Base-by-base conservation (phyloP, 164 flowering plant species). In the Vitis rotundifolia region DNA sequence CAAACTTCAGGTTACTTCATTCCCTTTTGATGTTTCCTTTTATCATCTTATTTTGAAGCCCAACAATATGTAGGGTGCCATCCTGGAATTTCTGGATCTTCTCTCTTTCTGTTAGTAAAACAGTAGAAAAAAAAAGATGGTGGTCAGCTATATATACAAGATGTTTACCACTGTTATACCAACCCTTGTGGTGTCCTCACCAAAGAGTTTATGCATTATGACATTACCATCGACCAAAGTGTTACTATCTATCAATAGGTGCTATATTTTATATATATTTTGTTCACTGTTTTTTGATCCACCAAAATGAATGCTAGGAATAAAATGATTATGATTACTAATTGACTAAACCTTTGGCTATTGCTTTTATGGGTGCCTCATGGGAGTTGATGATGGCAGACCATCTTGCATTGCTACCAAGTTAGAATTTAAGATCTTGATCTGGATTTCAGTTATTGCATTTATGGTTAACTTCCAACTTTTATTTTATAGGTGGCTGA, bases 1-100 rank as follows among this genome's bases (percentile, higher is more conserved):
- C 88, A 89, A 78, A 73, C 96, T 96, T 66, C 86, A 96, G 99
- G 99, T 91, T 71, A 59, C 68, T 58, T 31, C 18, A 18, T 73
- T 54, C 9, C 49, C 14, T 56, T 29, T 52, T 73, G n/a, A 15
- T 1, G 9, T 18, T 61, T 31, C 8, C 64, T 19, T 1, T 64
- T 16, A 28, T 14, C 11, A 26, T 47, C 12, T 13, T 15, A 19
- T 48, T 18, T 28, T 60, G 4, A 14, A 47, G 66, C 54, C 49
- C 13, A 31, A 44, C 44, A 49, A 10, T 61, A 26, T 22, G 1
- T 44, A 31, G 9, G 18, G 8, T 49, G 10, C 48, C 28, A 10
- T 18, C 14, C 29, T 18, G n/a, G 14, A 15, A 31, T 52, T 50
- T 59, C 61, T 50, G 11, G 58, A 19, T 15, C 18, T 19, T 59